A percentile compares a stretch with the other conserved stretches of the same genome.
phyloP scores from a whole-genome alignment of 257 asterid species.

The Anisodus tanguticus region DNA sequence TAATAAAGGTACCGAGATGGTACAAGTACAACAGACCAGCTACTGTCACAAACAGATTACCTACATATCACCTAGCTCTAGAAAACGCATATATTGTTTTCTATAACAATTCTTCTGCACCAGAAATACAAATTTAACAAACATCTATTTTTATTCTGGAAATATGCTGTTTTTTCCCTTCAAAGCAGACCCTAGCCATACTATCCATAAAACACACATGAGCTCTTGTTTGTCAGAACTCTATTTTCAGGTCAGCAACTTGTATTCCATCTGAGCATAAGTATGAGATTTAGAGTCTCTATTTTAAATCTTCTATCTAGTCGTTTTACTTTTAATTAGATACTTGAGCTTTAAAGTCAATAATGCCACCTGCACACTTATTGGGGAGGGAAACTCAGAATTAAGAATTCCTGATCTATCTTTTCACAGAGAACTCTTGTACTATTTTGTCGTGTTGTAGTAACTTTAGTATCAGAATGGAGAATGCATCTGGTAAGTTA shows the following conservation, averaged over 20 bases:
- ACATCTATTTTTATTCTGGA: neutral
- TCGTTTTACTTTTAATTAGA: neutral
- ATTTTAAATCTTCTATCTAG: constrained; percentile 4
- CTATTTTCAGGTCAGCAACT: neutral
- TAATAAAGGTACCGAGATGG: constrained; percentile 4
- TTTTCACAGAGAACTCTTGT: neutral
- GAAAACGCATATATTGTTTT: neutral
- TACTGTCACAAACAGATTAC: neutral
- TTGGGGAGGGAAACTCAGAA: neutral
- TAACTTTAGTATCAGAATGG: neutral
- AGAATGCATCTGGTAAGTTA: neutral
- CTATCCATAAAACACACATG: neutral
- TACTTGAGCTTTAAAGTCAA: neutral
- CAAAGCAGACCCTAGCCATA: neutral
- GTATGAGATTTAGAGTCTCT: neutral
- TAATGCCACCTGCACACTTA: neutral
- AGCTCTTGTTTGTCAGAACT: neutral
- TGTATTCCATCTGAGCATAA: neutral
- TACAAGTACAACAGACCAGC: neutral
- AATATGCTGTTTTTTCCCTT: neutral
- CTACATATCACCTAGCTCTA: neutral
- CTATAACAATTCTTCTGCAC: neutral
- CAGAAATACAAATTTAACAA: neutral
- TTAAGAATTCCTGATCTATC: neutral
- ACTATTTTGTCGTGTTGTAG: neutral